Base-by-base conservation (phyloP, 495 filamentous ascomycete species). In the Echria macrotheca region DNA sequence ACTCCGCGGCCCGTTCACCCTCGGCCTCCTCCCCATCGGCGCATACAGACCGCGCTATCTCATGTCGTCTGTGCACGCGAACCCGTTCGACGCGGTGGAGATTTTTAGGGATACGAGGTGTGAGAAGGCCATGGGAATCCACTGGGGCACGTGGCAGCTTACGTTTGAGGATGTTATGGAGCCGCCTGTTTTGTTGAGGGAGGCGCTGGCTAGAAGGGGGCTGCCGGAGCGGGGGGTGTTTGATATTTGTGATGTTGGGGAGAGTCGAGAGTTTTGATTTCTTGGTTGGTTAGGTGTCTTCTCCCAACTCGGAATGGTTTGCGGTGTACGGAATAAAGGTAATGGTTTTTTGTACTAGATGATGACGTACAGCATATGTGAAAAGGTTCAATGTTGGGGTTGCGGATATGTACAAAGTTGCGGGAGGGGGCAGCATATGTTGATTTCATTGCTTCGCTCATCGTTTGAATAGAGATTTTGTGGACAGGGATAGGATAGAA, bases 91-190 rank as follows among this genome's bases (percentile, higher is more conserved):
- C 62, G 75, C 82, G 0, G 91, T 95, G 37, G 84, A 89, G 50
- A 97, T 97, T 51, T 96, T 96, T 69, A 63, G 70, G 24, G 91
- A 96, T 52, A 95, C 89, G 12, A 79, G 79, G 53, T 97, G 91
- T 69, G 76, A 82, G 61, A 74, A 70, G 37, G 91, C 91, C 14
- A 77, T 97, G 71, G 91, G 77, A 11, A 95, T 97, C 52, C 91
- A 97, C 59, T 97, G 91, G 91, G 91, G 80, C 14, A 89, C 89
- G 0, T 96, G 91, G 89, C 84, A 89, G 6, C 64, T 97, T 52
- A 96, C 91, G 0, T 77, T 80, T 50, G 91, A 97, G 66, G 85
- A 88, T 56, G 82, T 93, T 10, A 67, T 91, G 39, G 89, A 96
- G 68, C 91, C 91, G 15, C 90, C 91, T 4, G 66, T 66, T 67